phyloP scores from a whole-genome alignment of 495 filamentous ascomycete genomes.

The Annulohypoxylon maeteangense region DNA sequence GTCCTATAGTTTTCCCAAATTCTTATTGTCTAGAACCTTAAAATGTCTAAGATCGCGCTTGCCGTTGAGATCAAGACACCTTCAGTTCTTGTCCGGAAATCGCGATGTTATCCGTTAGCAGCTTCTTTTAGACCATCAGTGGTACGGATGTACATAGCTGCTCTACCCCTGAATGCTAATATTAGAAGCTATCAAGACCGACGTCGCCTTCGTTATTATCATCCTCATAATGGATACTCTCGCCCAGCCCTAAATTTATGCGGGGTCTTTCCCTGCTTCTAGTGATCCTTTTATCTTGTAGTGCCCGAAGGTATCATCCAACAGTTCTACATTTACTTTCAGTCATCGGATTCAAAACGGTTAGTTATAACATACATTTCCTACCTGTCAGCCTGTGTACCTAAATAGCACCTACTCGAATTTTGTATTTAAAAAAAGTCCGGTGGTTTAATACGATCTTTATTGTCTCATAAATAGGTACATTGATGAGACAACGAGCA shows the following conservation, averaged over 20 bases:
- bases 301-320: not conserved
- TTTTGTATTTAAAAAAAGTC: not conserved
- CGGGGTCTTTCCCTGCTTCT: not conserved
- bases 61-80: not conserved
- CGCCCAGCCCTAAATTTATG: not conserved
- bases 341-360: not conserved
- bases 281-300: not conserved
- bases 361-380: not conserved
- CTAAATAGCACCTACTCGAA: not conserved
- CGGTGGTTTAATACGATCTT: not conserved
- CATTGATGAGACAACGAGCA: not conserved
- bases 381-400: no score
- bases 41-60: not conserved
- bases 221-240: not conserved
- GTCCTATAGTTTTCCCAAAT: not conserved
- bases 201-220: not conserved
- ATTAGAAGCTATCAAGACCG: not conserved
- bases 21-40: not conserved
- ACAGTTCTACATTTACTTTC: not conserved
- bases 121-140: not conserved
- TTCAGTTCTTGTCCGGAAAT: not conserved
- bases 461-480: not conserved
- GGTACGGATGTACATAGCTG: not conserved
- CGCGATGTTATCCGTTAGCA: not conserved
- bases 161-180: conserved; percentile 1